Percentiles rank a stretch among this genome's conserved stretches.
Conservation (phyloP, 176 grass and related monocot species). For the Saccharum officinarum region DNA sequence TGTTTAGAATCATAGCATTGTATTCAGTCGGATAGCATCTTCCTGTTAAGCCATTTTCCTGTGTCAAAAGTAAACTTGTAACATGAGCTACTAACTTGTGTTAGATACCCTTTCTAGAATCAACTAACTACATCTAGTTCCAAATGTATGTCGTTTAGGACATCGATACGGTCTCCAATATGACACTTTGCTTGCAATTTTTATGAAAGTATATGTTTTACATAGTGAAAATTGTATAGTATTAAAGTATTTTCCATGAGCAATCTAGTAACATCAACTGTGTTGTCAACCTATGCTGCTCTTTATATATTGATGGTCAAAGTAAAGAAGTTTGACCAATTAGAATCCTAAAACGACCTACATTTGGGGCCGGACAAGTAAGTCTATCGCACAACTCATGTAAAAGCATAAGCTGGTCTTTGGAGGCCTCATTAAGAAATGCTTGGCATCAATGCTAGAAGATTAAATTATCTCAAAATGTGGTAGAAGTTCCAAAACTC, state of each 20-base stretch:
- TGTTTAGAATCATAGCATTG: too few relatives aligned
- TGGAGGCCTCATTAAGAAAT: background rate
- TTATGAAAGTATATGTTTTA: background rate
- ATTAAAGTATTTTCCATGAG: background rate
- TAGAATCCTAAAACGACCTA: background rate
- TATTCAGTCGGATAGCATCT: background rate
- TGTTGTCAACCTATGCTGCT: background rate
- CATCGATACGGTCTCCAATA: background rate
- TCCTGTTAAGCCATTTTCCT: background rate
- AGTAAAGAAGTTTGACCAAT: background rate
- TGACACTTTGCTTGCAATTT: background rate
- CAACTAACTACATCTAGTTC: too few relatives aligned
- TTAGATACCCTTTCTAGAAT: too few relatives aligned
- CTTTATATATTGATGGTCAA: background rate
- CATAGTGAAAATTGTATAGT: background rate
- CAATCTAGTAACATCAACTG: background rate
- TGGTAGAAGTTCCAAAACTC: background rate
- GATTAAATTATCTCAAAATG: slow-evolving; percentile 4
- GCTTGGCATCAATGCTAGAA: background rate
- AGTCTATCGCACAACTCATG: background rate
- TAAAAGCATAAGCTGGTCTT: background rate
- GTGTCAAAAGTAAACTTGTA: background rate
- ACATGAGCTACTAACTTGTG: too few relatives aligned
- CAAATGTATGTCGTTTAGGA: too few relatives aligned
- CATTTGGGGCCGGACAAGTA: background rate